phyloP scores from a whole-genome alignment of 73 alveolate species.

The Effrenium voratum region DNA sequence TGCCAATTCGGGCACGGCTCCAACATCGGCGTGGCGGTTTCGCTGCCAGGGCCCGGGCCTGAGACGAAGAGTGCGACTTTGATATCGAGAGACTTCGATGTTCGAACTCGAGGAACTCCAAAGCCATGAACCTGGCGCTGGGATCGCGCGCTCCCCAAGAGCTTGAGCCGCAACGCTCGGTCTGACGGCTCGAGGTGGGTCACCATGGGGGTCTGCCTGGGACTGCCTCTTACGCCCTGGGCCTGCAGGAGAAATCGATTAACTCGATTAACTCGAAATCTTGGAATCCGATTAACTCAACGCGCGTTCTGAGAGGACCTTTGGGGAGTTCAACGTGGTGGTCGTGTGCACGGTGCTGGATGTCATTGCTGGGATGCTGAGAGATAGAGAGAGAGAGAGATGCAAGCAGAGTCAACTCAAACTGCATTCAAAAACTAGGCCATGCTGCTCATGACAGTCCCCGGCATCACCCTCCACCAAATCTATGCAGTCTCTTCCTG shows the following conservation, averaged over 20 bases:
- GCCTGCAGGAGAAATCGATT: conserved; percentile 32
- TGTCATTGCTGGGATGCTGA: conserved; percentile 25
- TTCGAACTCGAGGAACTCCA: conserved; percentile 7
- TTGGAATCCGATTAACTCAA: neutral
- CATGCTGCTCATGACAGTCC: conserved; percentile 83
- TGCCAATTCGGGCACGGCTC: conserved; percentile 92
- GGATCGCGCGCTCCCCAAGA: conserved; percentile 46
- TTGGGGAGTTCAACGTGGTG: conserved; percentile 81
- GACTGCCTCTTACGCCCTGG: conserved; percentile 91
- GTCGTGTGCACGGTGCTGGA: conserved; percentile 50
- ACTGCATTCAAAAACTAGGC: neutral
- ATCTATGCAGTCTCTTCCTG: conserved; percentile 36
- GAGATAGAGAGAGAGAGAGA: neutral
- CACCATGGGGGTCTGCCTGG: conserved; percentile 89
- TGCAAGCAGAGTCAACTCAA: neutral
- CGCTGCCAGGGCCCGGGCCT: conserved; percentile 64
- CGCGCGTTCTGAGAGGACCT: conserved; percentile 19
- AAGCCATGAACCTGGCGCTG: conserved; percentile 91
- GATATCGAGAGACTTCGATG: neutral
- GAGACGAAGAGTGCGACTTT: neutral
- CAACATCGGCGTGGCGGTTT: conserved; percentile 91
- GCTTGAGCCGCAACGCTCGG: neutral
- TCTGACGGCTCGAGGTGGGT: conserved; percentile 48
- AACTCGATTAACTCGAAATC: neutral
- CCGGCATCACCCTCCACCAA: conserved; percentile 78